Evolutionary conservation across 768 basidiomycete genomes (phyloP), one percentile per base, ranked within the genome.

Genomic region (Pleurotus ostreatus): DNA sequence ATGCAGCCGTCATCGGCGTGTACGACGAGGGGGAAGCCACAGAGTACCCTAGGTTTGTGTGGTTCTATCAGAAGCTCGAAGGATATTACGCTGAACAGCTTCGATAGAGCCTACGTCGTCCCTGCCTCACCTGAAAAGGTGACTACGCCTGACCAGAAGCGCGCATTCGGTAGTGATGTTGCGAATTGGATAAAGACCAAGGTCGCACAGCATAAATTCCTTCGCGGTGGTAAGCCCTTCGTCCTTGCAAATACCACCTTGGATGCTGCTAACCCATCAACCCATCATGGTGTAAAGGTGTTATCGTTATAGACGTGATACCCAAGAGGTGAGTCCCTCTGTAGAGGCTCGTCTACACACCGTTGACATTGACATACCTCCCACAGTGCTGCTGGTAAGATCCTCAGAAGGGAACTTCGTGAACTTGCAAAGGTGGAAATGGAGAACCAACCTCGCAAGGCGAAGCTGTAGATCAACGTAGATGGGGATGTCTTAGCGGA

Each of bases 1-100:
- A 97, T 62, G 80, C 78, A 1, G 92, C 85, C 8, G 93, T 96
- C 16, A 86, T 94, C 55, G 91, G 92, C 1, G 71, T 94, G 1
- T 76, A 84, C 3, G 80, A 77, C 59, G 76, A 76, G 4, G 76
- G 78, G 54, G 81, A 92, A 61, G 87, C 85, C 2, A 92, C 94
- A 0, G 94, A 96, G 68, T 74, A 92, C 3, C 94, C 92, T 1
- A 80, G 88, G 84, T 85, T 22, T 44, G 74, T 55, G 30, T 34
- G 8, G 9, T 9, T 34, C 9, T 34, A 1, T 34, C 30, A 34
- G 9, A 9, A 34, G 9, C 30, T 9, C 11, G 30, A 9, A 2
- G 30, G 11, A 34, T 9, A 30, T 30, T 8, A 9, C 8, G 4
- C 30, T 34, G 30, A 34, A 0, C 11, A 34, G 3, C 8, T 11